Evolutionary conservation across 495 filamentous ascomycete genomes (phyloP).

Genomic region (Cudoniella acicularis): DNA sequence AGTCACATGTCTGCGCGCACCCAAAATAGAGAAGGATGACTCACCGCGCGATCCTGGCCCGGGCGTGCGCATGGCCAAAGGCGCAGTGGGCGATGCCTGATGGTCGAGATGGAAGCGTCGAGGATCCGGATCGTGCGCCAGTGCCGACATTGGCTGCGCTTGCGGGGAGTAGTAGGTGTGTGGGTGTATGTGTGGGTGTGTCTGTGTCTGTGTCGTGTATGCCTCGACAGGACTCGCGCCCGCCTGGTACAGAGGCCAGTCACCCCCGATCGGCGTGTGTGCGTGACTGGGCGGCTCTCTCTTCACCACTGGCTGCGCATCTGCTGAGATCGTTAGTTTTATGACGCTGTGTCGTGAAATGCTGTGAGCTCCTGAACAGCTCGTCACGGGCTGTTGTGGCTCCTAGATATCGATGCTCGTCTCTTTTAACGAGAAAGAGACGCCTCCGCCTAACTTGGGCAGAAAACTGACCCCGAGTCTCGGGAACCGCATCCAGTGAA

Average conservation of each 20-base stretch:
- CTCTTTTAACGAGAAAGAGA: too few relatives aligned
- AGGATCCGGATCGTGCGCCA: background rate
- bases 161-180: background rate
- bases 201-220: too few relatives aligned
- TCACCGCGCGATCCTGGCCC: constrained; percentile 6
- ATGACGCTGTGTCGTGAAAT: background rate
- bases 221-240: background rate
- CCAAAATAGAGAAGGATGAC: constrained; percentile 1
- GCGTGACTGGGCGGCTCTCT: constrained; percentile 2
- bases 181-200: background rate
- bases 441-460: too few relatives aligned
- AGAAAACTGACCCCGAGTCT: too few relatives aligned
- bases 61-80: constrained; percentile 2
- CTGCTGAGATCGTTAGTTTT: background rate
- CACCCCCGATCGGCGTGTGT: background rate
- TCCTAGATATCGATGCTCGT: too few relatives aligned
- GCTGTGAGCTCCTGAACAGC: background rate
- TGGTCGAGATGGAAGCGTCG: background rate
- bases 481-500: too few relatives aligned
- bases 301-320: constrained; percentile 6
- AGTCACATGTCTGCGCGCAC: constrained; percentile 3
- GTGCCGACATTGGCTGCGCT: constrained; percentile 1
- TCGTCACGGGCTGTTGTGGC: background rate
- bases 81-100: constrained; percentile 7
- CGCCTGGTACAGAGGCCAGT: background rate